Conservation (phyloP, 305 asterid species). For the Solanum hybrid region DNA sequence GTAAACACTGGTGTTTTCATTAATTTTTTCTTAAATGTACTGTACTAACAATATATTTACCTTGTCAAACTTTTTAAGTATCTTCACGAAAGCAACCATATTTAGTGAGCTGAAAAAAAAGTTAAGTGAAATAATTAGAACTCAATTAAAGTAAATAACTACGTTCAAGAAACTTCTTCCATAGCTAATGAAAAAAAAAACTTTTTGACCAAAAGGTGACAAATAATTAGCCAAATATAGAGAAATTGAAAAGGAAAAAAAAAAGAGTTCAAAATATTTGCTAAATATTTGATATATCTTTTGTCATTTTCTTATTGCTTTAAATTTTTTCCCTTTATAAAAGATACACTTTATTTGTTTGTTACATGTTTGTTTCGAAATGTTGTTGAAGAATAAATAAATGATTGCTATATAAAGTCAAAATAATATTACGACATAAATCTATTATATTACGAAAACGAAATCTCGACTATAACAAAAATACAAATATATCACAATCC, state of each 20-base stretch:
- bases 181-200: not conserved
- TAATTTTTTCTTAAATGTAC: not conserved
- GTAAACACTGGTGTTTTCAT: fast-evolving
- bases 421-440: not conserved
- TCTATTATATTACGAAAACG: not conserved
- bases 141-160: not conserved
- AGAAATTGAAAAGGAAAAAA: not conserved
- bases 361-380: constrained; percentile 1
- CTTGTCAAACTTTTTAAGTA: constrained; percentile 86
- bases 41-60: constrained; percentile 18
- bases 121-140: not conserved
- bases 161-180: constrained; percentile 6
- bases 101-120: constrained; percentile 42
- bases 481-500: not conserved
- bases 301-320: constrained; percentile 2
- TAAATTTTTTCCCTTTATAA: not conserved
- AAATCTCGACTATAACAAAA: not conserved
- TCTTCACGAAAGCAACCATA: constrained; percentile 78
- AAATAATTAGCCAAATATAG: not conserved
- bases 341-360: constrained; percentile 4
- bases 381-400: not conserved
- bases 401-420: constrained; percentile 4
- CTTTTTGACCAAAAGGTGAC: not conserved
- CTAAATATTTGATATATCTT: not conserved
- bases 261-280: not conserved